Evolutionary conservation across 1,284 basidiomycete species (phyloP).

Genomic region (Vanrija pseudolonga): DNA sequence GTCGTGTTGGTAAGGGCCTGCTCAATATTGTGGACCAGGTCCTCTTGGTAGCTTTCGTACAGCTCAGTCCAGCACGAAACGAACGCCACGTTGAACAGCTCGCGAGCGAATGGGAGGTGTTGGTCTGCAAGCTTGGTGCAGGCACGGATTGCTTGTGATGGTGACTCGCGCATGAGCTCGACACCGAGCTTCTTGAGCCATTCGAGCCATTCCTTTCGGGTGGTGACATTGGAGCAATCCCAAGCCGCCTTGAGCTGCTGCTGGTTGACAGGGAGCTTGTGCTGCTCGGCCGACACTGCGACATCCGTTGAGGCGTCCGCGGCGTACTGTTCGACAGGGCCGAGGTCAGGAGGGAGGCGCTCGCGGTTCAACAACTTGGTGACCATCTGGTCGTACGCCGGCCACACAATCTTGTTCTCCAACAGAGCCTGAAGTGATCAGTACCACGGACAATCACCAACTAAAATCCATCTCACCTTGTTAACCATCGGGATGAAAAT

Average conservation of each 20-base stretch:
- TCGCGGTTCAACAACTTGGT: constrained; percentile 89
- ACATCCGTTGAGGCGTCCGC: constrained; percentile 25
- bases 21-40: constrained; percentile 87
- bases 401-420: constrained; percentile 75
- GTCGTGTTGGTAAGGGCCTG: constrained; percentile 74
- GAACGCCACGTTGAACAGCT: constrained; percentile 97
- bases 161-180: constrained; percentile 97
- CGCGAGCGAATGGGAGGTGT: constrained; percentile 85
- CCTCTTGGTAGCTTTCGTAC: constrained; percentile 95
- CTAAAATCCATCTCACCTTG: constrained; percentile 59
- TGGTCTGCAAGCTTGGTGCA: constrained; percentile 92
- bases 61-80: constrained; percentile 96
- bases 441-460: not conserved
- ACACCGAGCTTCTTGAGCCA: constrained; percentile 94
- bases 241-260: constrained; percentile 96
- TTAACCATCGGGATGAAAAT: constrained; percentile 97
- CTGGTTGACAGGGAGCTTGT: constrained; percentile 93
- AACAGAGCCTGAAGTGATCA: constrained; percentile 61
- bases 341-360: constrained; percentile 65
- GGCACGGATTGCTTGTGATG: constrained; percentile 92
- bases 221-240: constrained; percentile 79
- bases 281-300: constrained; percentile 60
- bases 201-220: constrained; percentile 88
- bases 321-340: constrained; percentile 50
- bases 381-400: constrained; percentile 83